Evolutionary conservation across 129 eudicot genomes (phyloP), one percentile per base, ranked within the genome.

Genomic region (Pseudognaphalium luteoalbum): DNA sequence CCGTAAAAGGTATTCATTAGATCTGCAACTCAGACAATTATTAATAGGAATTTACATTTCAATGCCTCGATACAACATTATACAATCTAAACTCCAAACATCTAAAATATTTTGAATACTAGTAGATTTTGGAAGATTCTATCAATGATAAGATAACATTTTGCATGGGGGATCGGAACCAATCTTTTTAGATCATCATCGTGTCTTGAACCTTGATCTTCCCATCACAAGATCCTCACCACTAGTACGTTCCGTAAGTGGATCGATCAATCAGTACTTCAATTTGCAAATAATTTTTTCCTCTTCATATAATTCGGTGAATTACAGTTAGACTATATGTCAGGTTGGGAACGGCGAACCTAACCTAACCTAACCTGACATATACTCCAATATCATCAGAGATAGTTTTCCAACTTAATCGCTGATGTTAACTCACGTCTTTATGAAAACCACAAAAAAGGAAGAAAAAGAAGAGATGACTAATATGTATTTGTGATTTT

Each of bases 191-290:
- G 17, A 66, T 41, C 73, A 69, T 15, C 73, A 14, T 44, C 57
- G 32, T 22, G 22, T 39, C 72, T 67, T 39, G 73, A 44, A 22
- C 52, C 60, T 4, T 71, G 19, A 71, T 71, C 50, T 52, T 71
- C 65, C 32, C 20, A 19, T 71, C 66, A 32, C 54, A 57, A 57
- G 42, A 72, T 60, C 67, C 76, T 54, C 56, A 4, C 66, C 32
- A 2, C 47, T 41, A 41, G 47, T 41, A 9, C 4, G 47, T 16
- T 22, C 22, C 62, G 7, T 28, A 58, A 70, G 28, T 25, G 0
- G 28, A 70, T 25, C 28, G 28, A 70, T 47, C 30, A 16, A 20
- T 60, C 3, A 30, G 8, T 63, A 32, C 4, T 15, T 30, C 30
- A 29, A n/a, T n/a, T n/a, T n/a, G n/a, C 41, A 71, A 32, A 72